A percentile compares a stretch with the other conserved stretches of the same genome.
Conservation (phyloP, 352 stramenopile species). For the Peronospora farinosa region DNA sequence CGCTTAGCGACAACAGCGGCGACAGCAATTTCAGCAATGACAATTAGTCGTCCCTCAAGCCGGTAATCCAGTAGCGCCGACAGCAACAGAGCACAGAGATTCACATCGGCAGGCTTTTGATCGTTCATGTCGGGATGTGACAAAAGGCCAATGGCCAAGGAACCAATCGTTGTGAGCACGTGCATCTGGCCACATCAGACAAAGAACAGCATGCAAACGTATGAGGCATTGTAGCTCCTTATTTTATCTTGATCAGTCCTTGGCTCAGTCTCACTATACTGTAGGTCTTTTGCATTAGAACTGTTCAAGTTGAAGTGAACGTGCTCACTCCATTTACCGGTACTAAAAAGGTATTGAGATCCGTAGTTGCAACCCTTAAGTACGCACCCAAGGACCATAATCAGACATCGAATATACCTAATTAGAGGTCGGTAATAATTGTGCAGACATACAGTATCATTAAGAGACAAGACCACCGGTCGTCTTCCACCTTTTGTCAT, state of each 20-base stretch:
- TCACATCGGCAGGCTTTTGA: conserved; percentile 35
- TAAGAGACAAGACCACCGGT: neutral
- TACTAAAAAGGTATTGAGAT: too few species aligned
- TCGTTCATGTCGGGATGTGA: neutral
- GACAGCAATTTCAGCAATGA: conserved; percentile 42
- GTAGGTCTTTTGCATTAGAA: too few species aligned
- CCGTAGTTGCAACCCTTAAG: too few species aligned
- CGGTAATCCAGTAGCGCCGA: conserved; percentile 29
- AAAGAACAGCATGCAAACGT: conserved; percentile 41
- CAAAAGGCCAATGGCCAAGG: conserved; percentile 48
- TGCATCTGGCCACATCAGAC: conserved; percentile 61
- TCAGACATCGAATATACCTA: too few species aligned
- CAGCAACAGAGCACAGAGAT: conserved; percentile 66
- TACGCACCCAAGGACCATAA: too few species aligned
- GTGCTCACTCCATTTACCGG: too few species aligned
- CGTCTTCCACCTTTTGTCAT: too few species aligned
- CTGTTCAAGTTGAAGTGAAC: neutral
- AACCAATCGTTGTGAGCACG: conserved; percentile 63
- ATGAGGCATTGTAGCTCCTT: conserved; percentile 29
- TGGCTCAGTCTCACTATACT: too few species aligned
- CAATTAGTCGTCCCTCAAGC: conserved; percentile 9
- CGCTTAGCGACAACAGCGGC: conserved; percentile 54
- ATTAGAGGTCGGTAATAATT: too few species aligned
- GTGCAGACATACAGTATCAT: too few species aligned
- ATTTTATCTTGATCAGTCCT: neutral